phyloP scores from a whole-genome alignment of 768 basidiomycete species.

The Lentinus brumalis region DNA sequence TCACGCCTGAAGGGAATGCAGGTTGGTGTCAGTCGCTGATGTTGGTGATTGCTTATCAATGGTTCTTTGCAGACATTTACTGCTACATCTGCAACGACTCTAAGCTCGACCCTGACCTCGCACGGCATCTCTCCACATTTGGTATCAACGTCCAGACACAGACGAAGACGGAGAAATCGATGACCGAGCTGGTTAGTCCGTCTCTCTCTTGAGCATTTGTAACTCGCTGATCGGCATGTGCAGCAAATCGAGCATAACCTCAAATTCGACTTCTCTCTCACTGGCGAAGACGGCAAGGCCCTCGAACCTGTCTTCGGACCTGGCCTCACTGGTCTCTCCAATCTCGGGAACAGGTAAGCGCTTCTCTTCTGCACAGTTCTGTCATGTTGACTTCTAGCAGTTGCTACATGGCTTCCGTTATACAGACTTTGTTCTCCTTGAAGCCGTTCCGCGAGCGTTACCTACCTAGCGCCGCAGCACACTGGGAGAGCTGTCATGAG shows the following conservation, averaged over 20 bases:
- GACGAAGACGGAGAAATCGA: constrained; percentile 92
- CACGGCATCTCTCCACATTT: constrained; percentile 73
- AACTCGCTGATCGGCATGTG: not conserved
- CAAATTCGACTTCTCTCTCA: constrained; percentile 91
- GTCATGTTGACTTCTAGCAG: constrained; percentile 39
- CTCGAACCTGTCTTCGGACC: constrained; percentile 88
- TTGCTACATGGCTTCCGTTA: constrained; percentile 96
- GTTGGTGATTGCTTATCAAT: not conserved
- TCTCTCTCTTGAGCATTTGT: not conserved
- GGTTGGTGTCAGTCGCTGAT: constrained; percentile 48
- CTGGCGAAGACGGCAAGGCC: constrained; percentile 82
- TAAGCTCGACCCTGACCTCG: constrained; percentile 73
- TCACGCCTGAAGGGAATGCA: constrained; percentile 91
- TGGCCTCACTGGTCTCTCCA: constrained; percentile 85
- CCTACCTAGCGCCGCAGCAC: constrained; percentile 46
- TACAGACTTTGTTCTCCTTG: constrained; percentile 86
- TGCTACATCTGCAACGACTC: constrained; percentile 92
- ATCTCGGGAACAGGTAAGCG: constrained; percentile 85
- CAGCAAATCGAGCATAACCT: constrained; percentile 98
- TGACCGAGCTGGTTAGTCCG: constrained; percentile 84
- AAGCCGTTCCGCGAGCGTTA: constrained; percentile 78
- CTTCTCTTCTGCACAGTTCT: not conserved
- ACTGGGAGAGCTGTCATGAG: constrained; percentile 64
- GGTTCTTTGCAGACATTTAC: constrained; percentile 72
- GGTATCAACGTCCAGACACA: constrained; percentile 84